Base-by-base conservation (phyloP, 2,329 filamentous ascomycete genomes). In the Epichloe scottii region DNA sequence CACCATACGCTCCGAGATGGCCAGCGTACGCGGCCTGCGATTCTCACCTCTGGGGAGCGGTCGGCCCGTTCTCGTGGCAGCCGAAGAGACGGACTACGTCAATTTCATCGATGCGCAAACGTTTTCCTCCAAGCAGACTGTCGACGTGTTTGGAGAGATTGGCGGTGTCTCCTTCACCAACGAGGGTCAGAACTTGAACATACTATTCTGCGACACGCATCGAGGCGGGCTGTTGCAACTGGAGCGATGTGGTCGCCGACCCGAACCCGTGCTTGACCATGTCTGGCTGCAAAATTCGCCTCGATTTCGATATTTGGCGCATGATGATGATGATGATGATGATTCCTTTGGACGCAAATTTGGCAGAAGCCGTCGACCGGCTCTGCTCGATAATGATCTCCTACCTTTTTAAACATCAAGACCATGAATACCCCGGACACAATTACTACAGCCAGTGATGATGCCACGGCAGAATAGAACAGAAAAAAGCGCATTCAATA, bases 101-200 rank as follows among this genome's bases (percentile, higher is more conserved):
- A 82, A 77, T 62, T 71, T 90, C 44, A 82, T 89, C 57, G 81
- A 89, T 56, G 83, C 80, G 0, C 71, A 77, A 59, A 81, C 72
- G 0, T 87, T 82, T 58, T 65, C 71, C 21, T 74, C 74, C n/a
- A 81, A 81, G 63, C 86, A 90, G 64, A 79, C 77, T 0, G 68
- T 90, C 10, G 83, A 87, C 54, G 75, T 89, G 51, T 89, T 90
- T 63, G 85, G 87, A 37, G 83, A 87, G 59, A 79, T 88, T 53
- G 85, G 79, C 7, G 87, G 87, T 17, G 68, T 86, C 4, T 72
- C 74, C 19, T 82, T 89, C 56, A 72, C 82, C 4, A 78, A 83
- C 40, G 80, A 81, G 46, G 87, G 85, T 0, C 75, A 78, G 50
- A 78, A 84, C 51, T 65, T 91, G n/a, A 76, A 81, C 49, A 71